Evolutionary conservation across 2,329 filamentous ascomycete genomes (phyloP), one percentile per base, ranked within the genome.

Genomic region (Penicillium sp.): DNA sequence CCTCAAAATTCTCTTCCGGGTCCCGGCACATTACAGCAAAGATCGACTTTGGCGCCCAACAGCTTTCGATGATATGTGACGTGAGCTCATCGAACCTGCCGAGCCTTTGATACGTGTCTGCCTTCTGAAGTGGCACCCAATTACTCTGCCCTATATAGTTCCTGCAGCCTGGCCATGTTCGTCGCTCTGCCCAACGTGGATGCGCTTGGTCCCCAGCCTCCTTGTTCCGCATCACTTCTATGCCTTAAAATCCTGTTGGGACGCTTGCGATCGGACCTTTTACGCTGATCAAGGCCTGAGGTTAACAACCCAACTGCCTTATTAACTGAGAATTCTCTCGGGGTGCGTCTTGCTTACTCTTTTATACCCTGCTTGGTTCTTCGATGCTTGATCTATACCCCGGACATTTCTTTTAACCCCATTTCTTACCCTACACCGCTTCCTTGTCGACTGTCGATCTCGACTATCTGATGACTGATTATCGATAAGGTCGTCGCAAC

Each of bases 111-210:
- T 59, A 58, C 54, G 57, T 44, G 52, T 52, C 53, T 53, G 53
- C 47, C 49, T 54, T 41, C 50, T 51, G 52, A 54, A 57, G 55
- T 55, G 42, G 43, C 56, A 58, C 51, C 57, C 55, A 59, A 57
- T 48, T 32, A 19, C 40, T 52, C 42, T 43, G 52, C 52, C 52
- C 34, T 53, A 53, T 31, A 38, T 31, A 38, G 32, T 12, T 45
- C 35, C 46, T 52, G 33, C 44, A 43, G 45, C 44, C 44, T 29
- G 42, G 35, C n/a, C 35, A 19, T 44, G 57, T 57, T 57, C 50
- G 49, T 29, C 54, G 53, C 57, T 60, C 52, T 61, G 58, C 56
- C 56, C 55, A 59, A 59, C 56, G 48, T 33, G 40, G 43, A 50
- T 59, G 55, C 52, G 49, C 42, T 53, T 39, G 52, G 55, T 53